These are phyloP conservation scores for Zelopaecilomyces penicillatus DNA, from an alignment of 2,329 filamentous ascomycete species.

Conservation along the genomic window DNA sequence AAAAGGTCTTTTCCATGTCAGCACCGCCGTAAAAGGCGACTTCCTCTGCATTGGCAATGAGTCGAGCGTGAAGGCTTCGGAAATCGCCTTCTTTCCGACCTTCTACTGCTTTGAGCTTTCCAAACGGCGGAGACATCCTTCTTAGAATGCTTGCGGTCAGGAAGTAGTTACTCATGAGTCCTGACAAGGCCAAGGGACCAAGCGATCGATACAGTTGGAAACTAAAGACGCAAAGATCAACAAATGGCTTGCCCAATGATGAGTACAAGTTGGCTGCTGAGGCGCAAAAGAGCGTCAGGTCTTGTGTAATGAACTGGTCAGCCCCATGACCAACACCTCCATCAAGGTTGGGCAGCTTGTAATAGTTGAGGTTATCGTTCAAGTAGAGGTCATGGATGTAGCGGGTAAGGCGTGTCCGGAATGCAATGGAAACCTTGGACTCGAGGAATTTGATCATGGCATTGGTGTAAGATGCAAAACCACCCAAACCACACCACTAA, in stretches of 20 bases:
- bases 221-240: conserved; percentile 97
- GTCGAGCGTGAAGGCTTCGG: conserved; percentile 75
- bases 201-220: conserved; percentile 92
- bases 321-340: conserved; percentile 86
- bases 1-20: conserved; percentile 86
- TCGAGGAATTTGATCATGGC: conserved; percentile 99
- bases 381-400: conserved; percentile 98
- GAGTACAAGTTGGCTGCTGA: conserved; percentile 90
- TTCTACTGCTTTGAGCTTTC: conserved; percentile 93
- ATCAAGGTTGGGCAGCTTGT: conserved; percentile 87
- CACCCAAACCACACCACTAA: conserved; percentile 85
- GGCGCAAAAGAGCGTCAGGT: conserved; percentile 90
- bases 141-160: conserved; percentile 84
- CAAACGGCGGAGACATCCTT: conserved; percentile 86
- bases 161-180: conserved; percentile 87
- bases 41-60: conserved; percentile 96
- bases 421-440: conserved; percentile 96
- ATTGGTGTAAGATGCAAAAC: conserved; percentile 92
- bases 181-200: conserved; percentile 77
- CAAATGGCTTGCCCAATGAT: conserved; percentile 90
- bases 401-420: conserved; percentile 84
- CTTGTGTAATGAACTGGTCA: conserved; percentile 96
- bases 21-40: conserved; percentile 96
- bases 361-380: conserved; percentile 91
- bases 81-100: conserved; percentile 94